Base-by-base conservation (phyloP, 2,329 filamentous ascomycete genomes). In the Verticillium isaacii region DNA sequence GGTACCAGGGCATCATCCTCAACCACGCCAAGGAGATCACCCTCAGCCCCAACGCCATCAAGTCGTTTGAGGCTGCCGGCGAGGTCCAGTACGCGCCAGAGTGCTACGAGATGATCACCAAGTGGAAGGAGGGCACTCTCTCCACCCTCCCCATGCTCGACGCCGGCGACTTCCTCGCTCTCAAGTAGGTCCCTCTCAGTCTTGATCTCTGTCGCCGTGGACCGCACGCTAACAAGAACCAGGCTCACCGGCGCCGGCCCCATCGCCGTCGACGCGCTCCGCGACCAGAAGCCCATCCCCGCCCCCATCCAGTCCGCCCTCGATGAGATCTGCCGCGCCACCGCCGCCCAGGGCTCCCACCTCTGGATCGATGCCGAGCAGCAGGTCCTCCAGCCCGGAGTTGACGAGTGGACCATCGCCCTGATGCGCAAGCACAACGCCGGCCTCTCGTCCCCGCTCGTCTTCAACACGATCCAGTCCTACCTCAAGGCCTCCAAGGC, bases 1-100 rank as follows among this genome's bases (percentile, higher is more conserved):
- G 83, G 0, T 85, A 84, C 67, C 73, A 77, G 15, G 83, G 83
- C 4, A 79, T 84, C n/a, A 83, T 86, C 11, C 75, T 86, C 14
- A 84, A 85, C 59, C 85, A 83, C 63, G 83, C 83, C 2, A 72
- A 71, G 11, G 75, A 77, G 60, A 77, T 75, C 6, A 71, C 79
- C 0, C 77, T 78, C 37, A 77, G 80, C 57, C 70, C 75, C 37
- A 19, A 71, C 70, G 7, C 72, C 70, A 5, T 68, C 72, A 17
- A 61, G 63, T 41, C 54, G 3, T 19, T 59, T 1, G 57, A 45
- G n/a, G 41, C 57, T 3, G 59, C 34, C 3, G 60, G n/a, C 2
- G 52, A 56, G 15, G 23, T 12, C 17, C n/a, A 23, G n/a, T 63
- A 45, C n/a, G 59, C 62, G 4, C 52, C 64, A 19, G 62, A n/a